phyloP scores from a whole-genome alignment of 345 rosid genomes.

The Populus simonii region DNA sequence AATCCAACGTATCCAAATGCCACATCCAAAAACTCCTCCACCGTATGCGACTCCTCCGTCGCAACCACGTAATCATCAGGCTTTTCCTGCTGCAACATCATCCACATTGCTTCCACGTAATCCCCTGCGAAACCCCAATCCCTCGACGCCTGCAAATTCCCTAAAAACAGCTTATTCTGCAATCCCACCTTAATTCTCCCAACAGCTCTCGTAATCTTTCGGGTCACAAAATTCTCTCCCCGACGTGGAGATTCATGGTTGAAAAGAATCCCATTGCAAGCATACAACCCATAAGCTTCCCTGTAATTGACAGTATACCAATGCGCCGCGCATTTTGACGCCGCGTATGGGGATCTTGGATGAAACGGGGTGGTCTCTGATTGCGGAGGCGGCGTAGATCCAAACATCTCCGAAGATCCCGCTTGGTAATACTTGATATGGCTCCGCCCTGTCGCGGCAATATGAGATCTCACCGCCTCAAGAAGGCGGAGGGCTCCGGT shows the following conservation, averaged over 20 bases:
- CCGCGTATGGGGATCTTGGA: constrained; percentile 97
- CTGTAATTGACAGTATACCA: constrained; percentile 98
- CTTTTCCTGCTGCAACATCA: constrained; percentile 95
- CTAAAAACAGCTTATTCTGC: constrained; percentile 78
- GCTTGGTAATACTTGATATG: constrained; percentile 83
- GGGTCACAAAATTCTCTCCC: constrained; percentile 89
- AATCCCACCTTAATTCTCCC: constrained; percentile 85
- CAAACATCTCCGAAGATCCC: constrained; percentile 96
- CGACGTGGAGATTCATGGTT: constrained; percentile 93
- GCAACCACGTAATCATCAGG: constrained; percentile 94
- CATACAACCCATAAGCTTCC: constrained; percentile 80
- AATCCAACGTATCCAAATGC: constrained; percentile 63
- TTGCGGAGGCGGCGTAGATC: constrained; percentile 89
- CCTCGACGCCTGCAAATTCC: constrained; percentile 80
- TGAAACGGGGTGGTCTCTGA: constrained; percentile 80
- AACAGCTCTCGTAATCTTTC: constrained; percentile 90
- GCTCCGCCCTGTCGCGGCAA: constrained; percentile 59
- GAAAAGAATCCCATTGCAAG: constrained; percentile 87
- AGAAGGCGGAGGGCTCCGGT: constrained; percentile 91
- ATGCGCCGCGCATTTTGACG: constrained; percentile 88
- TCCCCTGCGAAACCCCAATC: constrained; percentile 98
- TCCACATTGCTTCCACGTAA: constrained; percentile 98
- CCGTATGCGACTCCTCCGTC: constrained; percentile 87
- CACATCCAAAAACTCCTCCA: constrained; percentile 81
- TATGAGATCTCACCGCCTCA: constrained; percentile 91